Evolutionary conservation across 805 yeast genomes (phyloP).

Genomic region (Saturnispora sekii): DNA sequence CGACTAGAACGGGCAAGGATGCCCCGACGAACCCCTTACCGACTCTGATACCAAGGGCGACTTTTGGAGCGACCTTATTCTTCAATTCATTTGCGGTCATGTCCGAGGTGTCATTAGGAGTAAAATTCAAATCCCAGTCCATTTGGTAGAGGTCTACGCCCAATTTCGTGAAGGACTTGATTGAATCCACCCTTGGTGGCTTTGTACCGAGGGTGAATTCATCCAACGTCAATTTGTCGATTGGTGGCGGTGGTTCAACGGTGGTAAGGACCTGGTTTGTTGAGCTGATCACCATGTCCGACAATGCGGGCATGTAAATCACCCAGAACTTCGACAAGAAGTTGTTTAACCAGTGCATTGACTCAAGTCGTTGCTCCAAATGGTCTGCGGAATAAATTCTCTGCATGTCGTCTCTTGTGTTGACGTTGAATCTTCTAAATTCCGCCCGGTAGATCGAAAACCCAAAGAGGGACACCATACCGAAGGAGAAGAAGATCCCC

Average conservation of each 20-base stretch:
- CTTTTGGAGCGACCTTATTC: slow-evolving; percentile 68
- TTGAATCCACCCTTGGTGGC: slow-evolving; percentile 64
- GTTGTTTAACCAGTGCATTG: slow-evolving; percentile 74
- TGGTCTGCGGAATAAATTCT: slow-evolving; percentile 56
- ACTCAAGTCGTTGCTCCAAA: slow-evolving; percentile 54
- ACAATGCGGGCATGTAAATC: slow-evolving; percentile 77
- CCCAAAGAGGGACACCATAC: slow-evolving; percentile 49
- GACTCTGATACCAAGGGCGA: slow-evolving; percentile 68
- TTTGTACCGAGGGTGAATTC: slow-evolving; percentile 76
- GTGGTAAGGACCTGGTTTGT: slow-evolving; percentile 63
- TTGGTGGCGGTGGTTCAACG: slow-evolving; percentile 76
- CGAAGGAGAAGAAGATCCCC: slow-evolving; percentile 48
- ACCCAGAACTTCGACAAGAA: slow-evolving; percentile 79
- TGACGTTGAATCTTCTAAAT: slow-evolving; percentile 64
- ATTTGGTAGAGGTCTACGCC: slow-evolving; percentile 63
- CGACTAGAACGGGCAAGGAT: slow-evolving; percentile 67
- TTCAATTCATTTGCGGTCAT: slow-evolving; percentile 71
- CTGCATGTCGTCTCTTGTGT: slow-evolving; percentile 66
- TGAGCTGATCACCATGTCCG: slow-evolving; percentile 60
- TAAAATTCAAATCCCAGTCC: slow-evolving; percentile 77
- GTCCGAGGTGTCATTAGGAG: slow-evolving; percentile 75
- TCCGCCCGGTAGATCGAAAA: slow-evolving; percentile 64
- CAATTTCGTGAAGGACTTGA: slow-evolving; percentile 62
- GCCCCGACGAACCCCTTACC: slow-evolving; percentile 78
- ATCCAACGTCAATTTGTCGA: slow-evolving; percentile 61